phyloP scores from a whole-genome alignment of 176 grass and related monocot species.

The Sorghum bicolor region Sorghum_bicolor_NCBIv3 NC_012879.2:3456001-3456500 shows the following conservation, averaged over 20 bases:
- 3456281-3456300: constrained; percentile 27
- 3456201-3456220: neutral
- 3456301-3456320: constrained; percentile 36
- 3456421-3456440: constrained; percentile 48
- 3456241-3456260: neutral
- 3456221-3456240: neutral
- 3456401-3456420: constrained; percentile 44
- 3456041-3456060: constrained; percentile 35
- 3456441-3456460: constrained; percentile 42
- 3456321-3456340: constrained; percentile 49
- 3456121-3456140: constrained; percentile 38
- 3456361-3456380: constrained; percentile 49
- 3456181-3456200: too few relatives aligned
- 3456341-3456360: constrained; percentile 32
- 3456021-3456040: constrained; percentile 17
- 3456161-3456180: too few relatives aligned
- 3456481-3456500: constrained; percentile 25
- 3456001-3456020: constrained; percentile 40
- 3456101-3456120: constrained; percentile 50
- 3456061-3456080: constrained; percentile 48
- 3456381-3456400: constrained; percentile 45
- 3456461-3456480: neutral
- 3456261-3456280: constrained; percentile 40
- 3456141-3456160: too few relatives aligned
- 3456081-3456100: constrained; percentile 43